These are phyloP conservation scores for Saposhnikovia divaricata DNA, from an alignment of 129 eudicot species.

Conservation along the genomic window DNA sequence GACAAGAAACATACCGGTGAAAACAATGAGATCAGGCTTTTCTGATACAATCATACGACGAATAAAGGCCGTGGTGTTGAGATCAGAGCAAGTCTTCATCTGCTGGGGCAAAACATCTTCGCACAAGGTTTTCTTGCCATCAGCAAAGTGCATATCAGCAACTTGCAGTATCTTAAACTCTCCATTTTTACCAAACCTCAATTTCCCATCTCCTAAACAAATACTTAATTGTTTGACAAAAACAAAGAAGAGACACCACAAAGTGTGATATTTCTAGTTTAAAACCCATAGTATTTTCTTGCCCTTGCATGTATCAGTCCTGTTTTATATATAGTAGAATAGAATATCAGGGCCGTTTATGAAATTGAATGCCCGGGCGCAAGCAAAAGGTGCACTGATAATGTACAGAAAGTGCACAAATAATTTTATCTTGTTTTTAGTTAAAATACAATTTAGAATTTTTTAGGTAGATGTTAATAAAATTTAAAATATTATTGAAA, in stretches of 20 bases:
- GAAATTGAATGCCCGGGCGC: too few species aligned
- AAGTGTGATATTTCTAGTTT: neutral
- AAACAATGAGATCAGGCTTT: constrained; percentile 75
- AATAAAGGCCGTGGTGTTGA: constrained; percentile 65
- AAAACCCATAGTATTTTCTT: neutral
- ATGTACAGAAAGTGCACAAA: too few species aligned
- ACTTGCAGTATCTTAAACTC: constrained; percentile 74
- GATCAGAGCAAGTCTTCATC: constrained; percentile 56
- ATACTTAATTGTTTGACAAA: neutral
- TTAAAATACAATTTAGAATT: too few species aligned
- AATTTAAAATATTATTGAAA: too few species aligned
- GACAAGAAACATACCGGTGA: constrained; percentile 42
- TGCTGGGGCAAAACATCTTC: constrained; percentile 64
- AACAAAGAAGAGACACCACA: neutral
- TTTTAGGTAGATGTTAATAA: too few species aligned
- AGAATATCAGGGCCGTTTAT: too few species aligned
- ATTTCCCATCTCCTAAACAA: neutral
- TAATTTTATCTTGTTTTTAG: too few species aligned
- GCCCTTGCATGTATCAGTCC: too few species aligned
- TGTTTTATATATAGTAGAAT: too few species aligned
- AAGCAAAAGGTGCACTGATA: too few species aligned
- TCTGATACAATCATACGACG: constrained; percentile 57
- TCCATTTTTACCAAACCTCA: constrained; percentile 48
- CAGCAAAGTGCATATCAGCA: constrained; percentile 85
- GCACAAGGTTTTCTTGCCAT: constrained; percentile 60